Base-by-base conservation (phyloP, 2,329 filamentous ascomycete species). In the Paracoccidioides brasiliensis region DNA sequence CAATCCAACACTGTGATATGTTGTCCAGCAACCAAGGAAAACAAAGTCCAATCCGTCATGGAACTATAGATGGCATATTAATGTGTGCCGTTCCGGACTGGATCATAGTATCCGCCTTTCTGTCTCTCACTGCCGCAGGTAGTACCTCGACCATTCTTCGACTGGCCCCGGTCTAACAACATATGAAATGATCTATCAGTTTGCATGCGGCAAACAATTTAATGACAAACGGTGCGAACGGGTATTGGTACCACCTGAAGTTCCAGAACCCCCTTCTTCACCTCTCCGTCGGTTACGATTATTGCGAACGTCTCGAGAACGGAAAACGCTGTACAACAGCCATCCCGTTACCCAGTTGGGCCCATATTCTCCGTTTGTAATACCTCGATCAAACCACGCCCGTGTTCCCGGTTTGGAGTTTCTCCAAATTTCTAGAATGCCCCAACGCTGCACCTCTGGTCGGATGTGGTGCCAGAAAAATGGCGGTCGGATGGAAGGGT, bases 391-490 rank as follows among this genome's bases (percentile, higher is more conserved):
- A 53, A 75, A 75, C 4, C 72, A 61, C 28, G 62, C 66, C 6
- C 70, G 64, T 30, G 71, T 72, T 4, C 68, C 60, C 5, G 70
- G 67, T 1, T 66, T 66, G 0, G 72, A 69, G 43, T 70, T 71
- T 50, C 66, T 67, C 64, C 71, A 72, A 52, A 73, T 74, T 56
- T 73, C 70, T 56, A 69, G 62, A 53, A 74, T 69, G 1, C 66
- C 72, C 67, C 69, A 71, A 40, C 67, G 67, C 59, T 73, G 72
- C 32, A 67, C 64, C 38, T 75, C 72, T 15, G 67, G 70, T 28
- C 71, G 67, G 56, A 75, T 73, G 51, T 74, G 71, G 59, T 75
- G 72, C 72, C 72, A 75, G 64, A 73, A 75, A 61, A 70, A 74
- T 1, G 72, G 72, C 3, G 71, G 71, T 14, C 67, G 66, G 35